Percentiles rank a stretch among this genome's conserved stretches.
phyloP scores from a whole-genome alignment of 139 green algal genomes.

The Yamagishiella unicocca region DNA sequence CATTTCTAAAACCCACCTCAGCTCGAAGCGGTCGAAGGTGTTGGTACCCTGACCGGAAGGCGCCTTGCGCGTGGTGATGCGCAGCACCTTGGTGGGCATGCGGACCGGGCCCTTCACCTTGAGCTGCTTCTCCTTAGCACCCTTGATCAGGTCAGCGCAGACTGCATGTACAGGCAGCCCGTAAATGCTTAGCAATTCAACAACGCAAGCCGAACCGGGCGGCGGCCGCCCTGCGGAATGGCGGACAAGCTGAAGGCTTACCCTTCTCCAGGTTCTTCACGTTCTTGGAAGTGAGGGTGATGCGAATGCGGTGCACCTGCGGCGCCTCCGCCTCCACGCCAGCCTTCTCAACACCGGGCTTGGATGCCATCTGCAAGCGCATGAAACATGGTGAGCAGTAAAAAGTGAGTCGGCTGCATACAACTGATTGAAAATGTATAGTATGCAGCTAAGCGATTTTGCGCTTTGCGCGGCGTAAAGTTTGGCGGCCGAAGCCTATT shows the following conservation, averaged over 20 bases:
- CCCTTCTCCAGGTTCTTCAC: conserved; percentile 98
- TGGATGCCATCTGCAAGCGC: conserved; percentile 53
- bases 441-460: no score
- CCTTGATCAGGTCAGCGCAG: conserved; percentile 96
- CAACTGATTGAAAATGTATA: not conserved
- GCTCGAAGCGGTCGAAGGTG: conserved; percentile 98
- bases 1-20: conserved; percentile 75
- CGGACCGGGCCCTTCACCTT: conserved; percentile 98
- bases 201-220: not conserved
- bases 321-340: conserved; percentile 82
- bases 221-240: not conserved
- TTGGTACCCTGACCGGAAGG: conserved; percentile 99
- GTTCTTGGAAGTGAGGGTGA: conserved; percentile 98
- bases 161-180: conserved; percentile 62
- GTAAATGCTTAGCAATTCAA: not conserved
- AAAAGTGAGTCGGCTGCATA: not conserved
- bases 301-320: conserved; percentile 95
- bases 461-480: no score
- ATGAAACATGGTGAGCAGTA: not conserved
- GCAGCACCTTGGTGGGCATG: conserved; percentile 99
- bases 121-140: conserved; percentile 98
- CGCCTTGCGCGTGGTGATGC: conserved; percentile 98
- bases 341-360: conserved; percentile 58
- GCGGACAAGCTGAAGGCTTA: conserved; percentile 43
- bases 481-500: not conserved